Evolutionary conservation across 106 monocot genomes (phyloP).

Genomic region (Acanthochlamys bracteata): DNA sequence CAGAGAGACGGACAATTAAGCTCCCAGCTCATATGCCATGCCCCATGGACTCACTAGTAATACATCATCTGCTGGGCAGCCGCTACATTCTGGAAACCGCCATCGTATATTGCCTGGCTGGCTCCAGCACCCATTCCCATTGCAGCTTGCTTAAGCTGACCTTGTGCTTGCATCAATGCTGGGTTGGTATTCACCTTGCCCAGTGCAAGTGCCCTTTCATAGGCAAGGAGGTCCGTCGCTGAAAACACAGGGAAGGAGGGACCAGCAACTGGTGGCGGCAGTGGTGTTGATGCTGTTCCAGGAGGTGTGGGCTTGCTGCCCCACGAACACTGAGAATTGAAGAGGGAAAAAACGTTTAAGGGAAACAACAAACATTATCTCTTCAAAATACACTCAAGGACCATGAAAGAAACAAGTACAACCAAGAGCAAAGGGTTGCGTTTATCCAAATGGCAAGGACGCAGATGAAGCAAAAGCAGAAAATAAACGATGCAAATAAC

Average conservation of each 20-base stretch:
- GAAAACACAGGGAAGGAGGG: conserved; percentile 26
- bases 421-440: background rate
- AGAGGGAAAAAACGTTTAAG: background rate
- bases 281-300: conserved; percentile 40
- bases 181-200: conserved; percentile 46
- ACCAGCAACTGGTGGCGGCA: conserved; percentile 46
- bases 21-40: too few relatives aligned
- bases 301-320: conserved; percentile 68
- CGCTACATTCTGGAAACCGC: conserved; percentile 34
- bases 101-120: conserved; percentile 53
- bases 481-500: background rate
- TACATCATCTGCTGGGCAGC: conserved; percentile 40
- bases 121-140: conserved; percentile 41
- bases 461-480: background rate
- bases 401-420: background rate
- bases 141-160: conserved; percentile 42
- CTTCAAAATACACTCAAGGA: background rate
- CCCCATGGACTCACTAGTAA: conserved; percentile 11
- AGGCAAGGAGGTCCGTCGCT: conserved; percentile 39
- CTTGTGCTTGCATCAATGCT: conserved; percentile 34
- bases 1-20: too few relatives aligned
- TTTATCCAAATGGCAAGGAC: background rate
- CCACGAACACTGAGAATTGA: conserved; percentile 48
- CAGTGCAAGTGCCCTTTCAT: conserved; percentile 38
- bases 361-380: background rate